phyloP scores from a whole-genome alignment of 2,329 filamentous ascomycete genomes.

The Neonectria faginata region DNA sequence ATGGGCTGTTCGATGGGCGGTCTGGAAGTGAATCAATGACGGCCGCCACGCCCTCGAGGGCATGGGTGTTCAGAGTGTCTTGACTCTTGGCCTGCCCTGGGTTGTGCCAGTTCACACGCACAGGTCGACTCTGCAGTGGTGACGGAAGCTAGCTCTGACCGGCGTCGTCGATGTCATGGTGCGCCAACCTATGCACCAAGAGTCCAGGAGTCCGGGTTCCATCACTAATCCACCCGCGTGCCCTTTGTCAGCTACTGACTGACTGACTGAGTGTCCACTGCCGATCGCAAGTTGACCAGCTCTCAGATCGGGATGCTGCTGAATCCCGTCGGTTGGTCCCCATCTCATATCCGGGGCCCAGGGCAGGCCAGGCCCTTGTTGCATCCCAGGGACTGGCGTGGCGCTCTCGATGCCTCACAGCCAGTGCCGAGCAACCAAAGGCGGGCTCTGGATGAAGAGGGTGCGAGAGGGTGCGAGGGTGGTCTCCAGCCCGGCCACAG shows the following conservation, averaged over 20 bases:
- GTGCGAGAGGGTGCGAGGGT: slow-evolving; percentile 34
- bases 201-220: slow-evolving; percentile 14
- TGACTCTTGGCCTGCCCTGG: slow-evolving; percentile 31
- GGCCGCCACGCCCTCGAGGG: slow-evolving; percentile 11
- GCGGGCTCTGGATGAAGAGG: slow-evolving; percentile 15
- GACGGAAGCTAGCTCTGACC: slow-evolving; percentile 4
- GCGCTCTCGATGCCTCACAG: slow-evolving; percentile 8
- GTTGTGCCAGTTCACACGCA: slow-evolving; percentile 28
- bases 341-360: not conserved
- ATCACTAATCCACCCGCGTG: slow-evolving; percentile 12
- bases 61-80: slow-evolving; percentile 28
- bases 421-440: slow-evolving; percentile 25
- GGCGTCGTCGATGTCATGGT: slow-evolving; percentile 10
- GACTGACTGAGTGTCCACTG: not conserved
- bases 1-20: slow-evolving; percentile 10
- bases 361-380: slow-evolving; percentile 5
- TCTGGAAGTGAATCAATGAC: slow-evolving; percentile 12
- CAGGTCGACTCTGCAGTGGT: slow-evolving; percentile 19
- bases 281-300: slow-evolving; percentile 17
- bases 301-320: slow-evolving; percentile 11
- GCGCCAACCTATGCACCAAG: not conserved
- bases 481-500: slow-evolving; percentile 41
- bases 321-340: slow-evolving; percentile 26
- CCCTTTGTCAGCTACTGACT: slow-evolving; percentile 15
- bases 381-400: slow-evolving; percentile 12